Conservation (phyloP, 108 stramenopile species). For the Epithemia pelagica region DNA sequence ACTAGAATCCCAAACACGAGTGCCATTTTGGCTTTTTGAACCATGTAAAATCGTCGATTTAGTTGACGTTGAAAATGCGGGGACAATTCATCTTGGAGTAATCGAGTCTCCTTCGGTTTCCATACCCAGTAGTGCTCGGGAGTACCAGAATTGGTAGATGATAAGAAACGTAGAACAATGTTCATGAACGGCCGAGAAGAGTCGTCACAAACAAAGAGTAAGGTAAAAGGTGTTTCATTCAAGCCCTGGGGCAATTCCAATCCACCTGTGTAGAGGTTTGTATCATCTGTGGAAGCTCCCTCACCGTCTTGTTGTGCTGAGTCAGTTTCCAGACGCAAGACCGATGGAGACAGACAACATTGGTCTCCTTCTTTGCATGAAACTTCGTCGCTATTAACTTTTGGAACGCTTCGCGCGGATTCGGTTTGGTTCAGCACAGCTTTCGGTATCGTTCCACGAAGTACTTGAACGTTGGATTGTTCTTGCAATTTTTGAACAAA, state of each 20-base stretch:
- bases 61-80: conserved; percentile 45
- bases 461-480: conserved; percentile 4
- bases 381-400: neutral
- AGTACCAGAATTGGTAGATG: conserved; percentile 12
- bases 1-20: conserved; percentile 87
- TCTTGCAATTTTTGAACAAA: conserved; percentile 14
- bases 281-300: neutral
- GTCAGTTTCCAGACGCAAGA: neutral
- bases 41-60: conserved; percentile 77
- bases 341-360: neutral
- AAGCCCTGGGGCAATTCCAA: conserved; percentile 65
- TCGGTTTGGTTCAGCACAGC: neutral
- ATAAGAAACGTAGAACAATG: conserved; percentile 43
- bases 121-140: conserved; percentile 67
- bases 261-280: conserved; percentile 47
- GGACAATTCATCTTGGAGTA: conserved; percentile 26
- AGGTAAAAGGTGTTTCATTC: conserved; percentile 41
- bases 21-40: conserved; percentile 81
- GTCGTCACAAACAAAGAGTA: conserved; percentile 74
- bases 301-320: neutral
- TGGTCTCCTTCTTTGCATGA: neutral
- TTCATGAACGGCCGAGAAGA: conserved; percentile 40
- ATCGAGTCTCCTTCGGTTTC: conserved; percentile 34
- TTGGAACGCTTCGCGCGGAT: neutral
- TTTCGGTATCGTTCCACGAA: neutral